A percentile compares a stretch with the other conserved stretches of the same genome.
phyloP scores from a whole-genome alignment of 192 early-diverging fungal species.

The Jimgerdemannia flammicorona region DNA sequence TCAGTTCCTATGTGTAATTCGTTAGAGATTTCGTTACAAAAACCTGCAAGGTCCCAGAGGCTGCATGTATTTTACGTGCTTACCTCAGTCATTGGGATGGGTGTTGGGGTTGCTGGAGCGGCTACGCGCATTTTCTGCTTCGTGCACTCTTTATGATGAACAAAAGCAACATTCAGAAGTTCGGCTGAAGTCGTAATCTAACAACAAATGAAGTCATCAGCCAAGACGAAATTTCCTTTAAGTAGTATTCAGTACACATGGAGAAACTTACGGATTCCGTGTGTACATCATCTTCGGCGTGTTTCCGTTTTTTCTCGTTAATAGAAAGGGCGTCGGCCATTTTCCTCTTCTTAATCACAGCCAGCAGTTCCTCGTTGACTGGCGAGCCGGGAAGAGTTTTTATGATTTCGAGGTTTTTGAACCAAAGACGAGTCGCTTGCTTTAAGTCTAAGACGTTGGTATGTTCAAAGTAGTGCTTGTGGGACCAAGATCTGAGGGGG shows the following conservation, averaged over 20 bases:
- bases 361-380: slow-evolving; percentile 13
- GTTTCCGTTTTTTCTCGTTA: slow-evolving; percentile 12
- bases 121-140: slow-evolving; percentile 1
- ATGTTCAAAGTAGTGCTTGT: too few species aligned
- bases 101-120: not conserved
- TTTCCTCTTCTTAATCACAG: slow-evolving; percentile 14
- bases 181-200: slow-evolving; percentile 9
- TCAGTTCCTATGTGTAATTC: too few species aligned
- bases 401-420: not conserved
- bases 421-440: too few species aligned
- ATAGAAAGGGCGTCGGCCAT: not conserved
- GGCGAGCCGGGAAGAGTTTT: slow-evolving; percentile 16
- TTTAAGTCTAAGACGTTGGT: too few species aligned
- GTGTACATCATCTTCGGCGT: slow-evolving; percentile 12
- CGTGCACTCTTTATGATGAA: slow-evolving; percentile 3
- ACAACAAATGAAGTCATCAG: too few species aligned
- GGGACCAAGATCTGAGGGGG: too few species aligned
- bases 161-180: slow-evolving; percentile 7
- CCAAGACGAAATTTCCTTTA: too few species aligned
- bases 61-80: too few species aligned
- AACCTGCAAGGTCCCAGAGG: too few species aligned
- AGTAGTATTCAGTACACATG: not conserved
- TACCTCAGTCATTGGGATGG: not conserved
- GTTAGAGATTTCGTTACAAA: too few species aligned
- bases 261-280: slow-evolving; percentile 7